These are phyloP conservation scores for Waltergamsia citrina DNA, from an alignment of 2,329 filamentous ascomycete species.

Conservation along the genomic window DNA sequence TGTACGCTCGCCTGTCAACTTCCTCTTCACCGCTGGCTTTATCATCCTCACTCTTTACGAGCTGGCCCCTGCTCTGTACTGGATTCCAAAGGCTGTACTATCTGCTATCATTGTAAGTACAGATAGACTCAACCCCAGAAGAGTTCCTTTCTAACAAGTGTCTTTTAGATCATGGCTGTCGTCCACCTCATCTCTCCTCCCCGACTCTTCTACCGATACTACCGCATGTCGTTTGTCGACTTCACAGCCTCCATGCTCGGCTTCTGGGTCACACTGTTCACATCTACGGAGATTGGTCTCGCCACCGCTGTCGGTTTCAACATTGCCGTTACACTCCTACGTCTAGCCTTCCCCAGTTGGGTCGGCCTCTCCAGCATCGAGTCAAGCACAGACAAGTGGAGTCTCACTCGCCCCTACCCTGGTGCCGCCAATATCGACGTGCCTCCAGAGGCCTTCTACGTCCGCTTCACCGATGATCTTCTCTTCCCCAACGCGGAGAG, in stretches of 20 bases:
- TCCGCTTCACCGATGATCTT: constrained; percentile 46
- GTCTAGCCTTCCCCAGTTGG: constrained; percentile 43
- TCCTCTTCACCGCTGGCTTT: constrained; percentile 49
- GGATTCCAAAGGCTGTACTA: constrained; percentile 57
- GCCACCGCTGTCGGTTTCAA: constrained; percentile 52
- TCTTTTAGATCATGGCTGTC: constrained; percentile 47
- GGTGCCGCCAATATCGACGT: constrained; percentile 14
- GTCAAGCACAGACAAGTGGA: constrained; percentile 17
- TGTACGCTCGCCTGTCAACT: constrained; percentile 52
- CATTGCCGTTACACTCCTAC: constrained; percentile 49
- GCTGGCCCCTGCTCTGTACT: constrained; percentile 51
- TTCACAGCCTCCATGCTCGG: constrained; percentile 54
- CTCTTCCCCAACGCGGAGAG: constrained; percentile 53
- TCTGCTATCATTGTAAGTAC: constrained; percentile 49
- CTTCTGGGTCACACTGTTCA: constrained; percentile 55
- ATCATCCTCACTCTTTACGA: constrained; percentile 54
- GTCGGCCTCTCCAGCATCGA: constrained; percentile 17
- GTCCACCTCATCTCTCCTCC: constrained; percentile 51
- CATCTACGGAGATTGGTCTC: constrained; percentile 50
- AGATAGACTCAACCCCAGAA: not conserved
- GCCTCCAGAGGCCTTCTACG: constrained; percentile 41
- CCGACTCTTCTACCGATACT: constrained; percentile 51
- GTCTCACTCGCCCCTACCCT: constrained; percentile 9
- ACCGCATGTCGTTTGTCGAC: constrained; percentile 55
- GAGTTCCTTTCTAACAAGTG: not conserved